Base-by-base conservation (phyloP, 1,284 basidiomycete genomes). In the Rhodofomes roseus region DNA sequence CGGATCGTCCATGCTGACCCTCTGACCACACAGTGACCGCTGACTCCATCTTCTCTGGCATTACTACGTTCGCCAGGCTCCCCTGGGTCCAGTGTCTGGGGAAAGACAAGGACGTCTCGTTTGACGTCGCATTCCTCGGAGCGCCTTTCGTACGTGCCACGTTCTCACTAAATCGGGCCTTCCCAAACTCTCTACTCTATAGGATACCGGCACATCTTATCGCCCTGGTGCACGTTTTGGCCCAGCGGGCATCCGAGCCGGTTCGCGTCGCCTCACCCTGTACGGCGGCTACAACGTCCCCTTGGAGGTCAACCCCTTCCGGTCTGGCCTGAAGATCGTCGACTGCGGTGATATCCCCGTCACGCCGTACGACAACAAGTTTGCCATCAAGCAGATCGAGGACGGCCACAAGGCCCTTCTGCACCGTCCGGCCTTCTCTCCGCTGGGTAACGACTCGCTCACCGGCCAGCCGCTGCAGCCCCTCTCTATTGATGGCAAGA, bases 151-250 rank as follows among this genome's bases (percentile, higher is more conserved):
- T 87, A 71, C 68, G 82, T 74, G 37, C 65, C 66, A 54, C 63
- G 59, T 46, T 60, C 57, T 16, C 11, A 55, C n/a, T 55, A 56
- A 44, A 53, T 5, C 9, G 27, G 50, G 48, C 48, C 48, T 63
- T 36, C 39, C 36, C 18, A 39, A 22, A 36, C 27, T 37, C 36
- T 41, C 18, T 36, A 44, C 59, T 39, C 18, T 31, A 22, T 60
- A 87, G 86, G 89, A 91, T 62, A 90, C 87, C 18, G 87, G 81
- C 1, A 90, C 87, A 6, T 87, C 86, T 53, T 92, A 90, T 69
- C 78, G 90, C 22, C 89, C 89, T 16, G 90, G 90, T 39, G 90
- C 90, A 43, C 83, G 90, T 8, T 92, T 92, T 66, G 90, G 90
- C 11, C 90, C 90, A 64, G 79, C 84, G 29, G 89, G 88, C 11